A percentile compares a stretch with the other conserved stretches of the same genome.
Conservation (phyloP, 2,329 filamentous ascomycete genomes). For the Volutella citrinella region DNA sequence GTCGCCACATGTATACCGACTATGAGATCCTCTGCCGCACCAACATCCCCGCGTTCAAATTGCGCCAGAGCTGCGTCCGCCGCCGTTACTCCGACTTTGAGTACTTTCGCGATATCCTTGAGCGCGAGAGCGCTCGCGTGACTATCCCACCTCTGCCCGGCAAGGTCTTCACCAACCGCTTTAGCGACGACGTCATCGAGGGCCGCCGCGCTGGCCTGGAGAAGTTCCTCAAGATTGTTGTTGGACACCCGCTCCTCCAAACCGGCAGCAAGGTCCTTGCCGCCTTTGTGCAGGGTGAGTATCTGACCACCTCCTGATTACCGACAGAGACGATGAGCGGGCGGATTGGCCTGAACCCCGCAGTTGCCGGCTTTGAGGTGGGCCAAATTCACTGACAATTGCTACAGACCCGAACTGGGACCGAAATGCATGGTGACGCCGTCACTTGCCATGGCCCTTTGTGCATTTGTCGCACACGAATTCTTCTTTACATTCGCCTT, state of each 20-base stretch:
- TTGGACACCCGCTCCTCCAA: slow-evolving; percentile 92
- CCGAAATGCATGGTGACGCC: slow-evolving; percentile 75
- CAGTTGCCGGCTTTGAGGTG: too few species aligned
- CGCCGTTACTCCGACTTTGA: slow-evolving; percentile 98
- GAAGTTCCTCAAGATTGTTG: slow-evolving; percentile 95
- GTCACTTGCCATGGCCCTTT: slow-evolving; percentile 20
- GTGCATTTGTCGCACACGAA: too few species aligned
- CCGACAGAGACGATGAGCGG: too few species aligned
- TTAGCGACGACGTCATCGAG: slow-evolving; percentile 98
- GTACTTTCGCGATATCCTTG: slow-evolving; percentile 96
- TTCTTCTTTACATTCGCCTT: too few species aligned
- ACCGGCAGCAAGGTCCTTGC: slow-evolving; percentile 96
- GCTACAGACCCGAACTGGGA: slow-evolving; percentile 65
- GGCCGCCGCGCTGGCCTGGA: slow-evolving; percentile 87
- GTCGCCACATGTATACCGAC: slow-evolving; percentile 95
- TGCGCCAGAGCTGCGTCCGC: slow-evolving; percentile 82
- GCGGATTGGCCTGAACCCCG: slow-evolving; percentile 4
- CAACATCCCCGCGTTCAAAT: slow-evolving; percentile 98
- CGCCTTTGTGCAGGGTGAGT: slow-evolving; percentile 88
- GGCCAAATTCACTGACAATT: too few species aligned
- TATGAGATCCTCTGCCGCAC: slow-evolving; percentile 98
- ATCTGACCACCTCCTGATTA: neutral
- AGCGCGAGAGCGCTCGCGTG: slow-evolving; percentile 89
- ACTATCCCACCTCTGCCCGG: slow-evolving; percentile 94
- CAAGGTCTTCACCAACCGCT: slow-evolving; percentile 97